phyloP scores from a whole-genome alignment of 73 alveolate genomes.

The Paramecium tetraurelia region DNA sequence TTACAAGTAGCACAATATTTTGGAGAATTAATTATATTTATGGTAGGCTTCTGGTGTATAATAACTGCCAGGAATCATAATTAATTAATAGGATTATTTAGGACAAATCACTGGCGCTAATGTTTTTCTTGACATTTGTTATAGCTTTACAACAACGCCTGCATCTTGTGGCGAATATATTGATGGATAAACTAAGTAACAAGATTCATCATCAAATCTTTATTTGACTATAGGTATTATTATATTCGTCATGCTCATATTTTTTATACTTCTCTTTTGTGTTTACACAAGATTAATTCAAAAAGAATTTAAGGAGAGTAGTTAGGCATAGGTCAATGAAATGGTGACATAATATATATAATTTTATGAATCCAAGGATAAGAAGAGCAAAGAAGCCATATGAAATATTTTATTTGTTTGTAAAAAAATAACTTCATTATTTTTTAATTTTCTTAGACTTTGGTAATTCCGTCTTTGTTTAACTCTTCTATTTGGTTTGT shows the following conservation, averaged over 20 bases:
- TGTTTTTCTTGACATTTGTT: not conserved
- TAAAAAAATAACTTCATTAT: not conserved
- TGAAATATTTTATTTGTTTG: not conserved
- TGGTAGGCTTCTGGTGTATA: not conserved
- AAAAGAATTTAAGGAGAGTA: not conserved
- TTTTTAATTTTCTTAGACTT: not conserved
- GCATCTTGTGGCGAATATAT: not conserved
- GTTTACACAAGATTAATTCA: not conserved
- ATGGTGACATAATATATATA: not conserved
- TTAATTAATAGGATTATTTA: not conserved
- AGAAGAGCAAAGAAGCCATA: not conserved
- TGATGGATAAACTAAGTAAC: not conserved
- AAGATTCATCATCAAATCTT: not conserved
- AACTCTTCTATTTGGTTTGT: not conserved
- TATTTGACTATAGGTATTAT: not conserved
- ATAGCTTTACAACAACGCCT: not conserved
- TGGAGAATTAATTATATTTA: not conserved
- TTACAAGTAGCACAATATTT: not conserved
- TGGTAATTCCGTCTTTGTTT: not conserved
- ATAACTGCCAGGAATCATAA: not conserved
- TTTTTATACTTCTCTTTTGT: not conserved
- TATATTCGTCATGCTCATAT: not conserved
- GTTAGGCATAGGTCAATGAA: not conserved
- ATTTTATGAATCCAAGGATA: conserved; percentile 26
- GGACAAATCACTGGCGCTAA: not conserved